Evolutionary conservation across 495 filamentous ascomycete genomes (phyloP).

Genomic region (Sabuloglossum arenarium): DNA sequence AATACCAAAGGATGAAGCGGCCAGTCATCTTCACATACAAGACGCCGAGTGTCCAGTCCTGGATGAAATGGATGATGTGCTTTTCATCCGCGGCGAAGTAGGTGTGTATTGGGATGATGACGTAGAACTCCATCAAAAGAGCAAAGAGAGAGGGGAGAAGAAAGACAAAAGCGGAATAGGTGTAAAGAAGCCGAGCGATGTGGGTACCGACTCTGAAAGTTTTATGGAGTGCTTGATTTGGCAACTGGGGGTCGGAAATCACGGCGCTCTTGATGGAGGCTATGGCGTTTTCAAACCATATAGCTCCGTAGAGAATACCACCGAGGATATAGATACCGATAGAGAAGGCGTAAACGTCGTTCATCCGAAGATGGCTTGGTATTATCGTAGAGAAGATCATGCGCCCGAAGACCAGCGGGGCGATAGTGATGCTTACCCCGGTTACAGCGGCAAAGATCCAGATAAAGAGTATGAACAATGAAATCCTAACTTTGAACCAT

Average conservation of each 20-base stretch:
- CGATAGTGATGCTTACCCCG: conserved; percentile 68
- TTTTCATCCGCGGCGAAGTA: conserved; percentile 34
- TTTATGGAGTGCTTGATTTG: conserved; percentile 12
- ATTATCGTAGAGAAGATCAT: conserved; percentile 46
- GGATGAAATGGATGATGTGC: conserved; percentile 73
- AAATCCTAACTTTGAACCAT: conserved; percentile 57
- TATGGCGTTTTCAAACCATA: conserved; percentile 29
- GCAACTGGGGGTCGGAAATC: conserved; percentile 18
- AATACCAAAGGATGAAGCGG: conserved; percentile 41
- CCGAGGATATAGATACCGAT: conserved; percentile 66
- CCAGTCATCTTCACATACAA: conserved; percentile 77
- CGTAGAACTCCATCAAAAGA: conserved; percentile 66
- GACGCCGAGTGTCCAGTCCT: conserved; percentile 85
- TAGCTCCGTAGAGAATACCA: conserved; percentile 32
- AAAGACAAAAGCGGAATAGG: conserved; percentile 46
- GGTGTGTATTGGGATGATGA: conserved; percentile 75
- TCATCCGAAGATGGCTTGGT: conserved; percentile 46
- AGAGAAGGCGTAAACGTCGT: conserved; percentile 93
- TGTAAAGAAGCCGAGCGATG: conserved; percentile 35
- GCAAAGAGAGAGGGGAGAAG: conserved; percentile 71
- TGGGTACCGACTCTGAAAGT: conserved; percentile 2
- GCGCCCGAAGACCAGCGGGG: conserved; percentile 69
- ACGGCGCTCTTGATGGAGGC: conserved; percentile 17
- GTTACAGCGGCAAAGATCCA: conserved; percentile 91
- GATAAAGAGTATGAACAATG: conserved; percentile 67